Base-by-base conservation (phyloP, 2,329 filamentous ascomycete genomes). In the Sclerotiophoma versabilis region DNA sequence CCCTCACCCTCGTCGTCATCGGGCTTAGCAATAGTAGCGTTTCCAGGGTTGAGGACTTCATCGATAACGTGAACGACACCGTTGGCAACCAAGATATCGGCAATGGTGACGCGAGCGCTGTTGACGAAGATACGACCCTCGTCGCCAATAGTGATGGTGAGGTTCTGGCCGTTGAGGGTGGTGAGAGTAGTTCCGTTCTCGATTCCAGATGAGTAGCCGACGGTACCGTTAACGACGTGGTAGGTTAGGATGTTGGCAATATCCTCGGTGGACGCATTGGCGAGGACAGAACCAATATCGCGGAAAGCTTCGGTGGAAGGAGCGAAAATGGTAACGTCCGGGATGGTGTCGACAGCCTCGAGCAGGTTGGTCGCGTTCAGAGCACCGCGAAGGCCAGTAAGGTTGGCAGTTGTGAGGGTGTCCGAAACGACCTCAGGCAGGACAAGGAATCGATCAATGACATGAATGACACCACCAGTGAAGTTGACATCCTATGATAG, bases 321-420 rank as follows among this genome's bases (percentile, higher is more conserved):
- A 0, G 83, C 85, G 59, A 90, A 89, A 57, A 90, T 78, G 49
- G 87, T 90, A 32, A 89, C 60, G 64, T 86, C 78, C 23, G 65
- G 62, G 8, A 74, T 65, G 11, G 57, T 60, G 54, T 79, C 72
- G 27, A 86, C 66, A 15, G 76, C 71, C 2, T 74, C 62, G 17
- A 76, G 58, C n/a, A 79, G 65, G 57, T 75, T 64, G 20, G 77
- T 74, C 4, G 66, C 61, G 17, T 70, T 73, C 37, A 77, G 58
- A n/a, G 77, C 78, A 30, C 77, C 77, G 49, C 70, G 69, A 29
- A 79, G 63, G n/a, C 74, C 70, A 23, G 75, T 75, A 11, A 80
- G 69, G 54, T 71, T 70, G 19, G 72, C 66, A 8, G 69, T 66
- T 9, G 58, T 46, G 9, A 74, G 69, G n/a, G 72, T 74, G 5